Evolutionary conservation across 2,329 filamentous ascomycete genomes (phyloP).

Genomic region (Chrysoporthe cubensis): DNA sequence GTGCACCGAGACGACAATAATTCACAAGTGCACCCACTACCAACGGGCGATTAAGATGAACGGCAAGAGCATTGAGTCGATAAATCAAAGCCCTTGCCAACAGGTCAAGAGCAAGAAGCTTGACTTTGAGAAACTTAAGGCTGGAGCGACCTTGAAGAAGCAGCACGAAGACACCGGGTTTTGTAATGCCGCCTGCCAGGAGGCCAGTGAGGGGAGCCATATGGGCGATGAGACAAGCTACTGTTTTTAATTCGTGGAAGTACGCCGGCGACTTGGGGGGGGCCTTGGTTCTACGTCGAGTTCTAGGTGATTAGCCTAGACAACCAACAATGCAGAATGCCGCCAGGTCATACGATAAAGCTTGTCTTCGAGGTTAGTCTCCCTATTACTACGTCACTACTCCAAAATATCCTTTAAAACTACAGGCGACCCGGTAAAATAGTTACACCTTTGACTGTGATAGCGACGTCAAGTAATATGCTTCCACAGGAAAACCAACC

Average conservation of each 20-base stretch:
- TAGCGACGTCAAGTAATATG: too few species aligned
- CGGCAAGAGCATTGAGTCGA: neutral
- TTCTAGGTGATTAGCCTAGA: neutral
- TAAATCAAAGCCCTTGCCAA: neutral
- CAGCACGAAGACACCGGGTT: neutral
- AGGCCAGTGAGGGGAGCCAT: neutral
- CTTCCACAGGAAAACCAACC: too few species aligned
- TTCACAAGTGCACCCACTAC: neutral
- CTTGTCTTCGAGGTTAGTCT: too few species aligned
- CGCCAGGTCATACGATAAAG: too few species aligned
- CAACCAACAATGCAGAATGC: too few species aligned
- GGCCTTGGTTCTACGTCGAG: neutral
- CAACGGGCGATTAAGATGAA: neutral
- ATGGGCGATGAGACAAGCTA: neutral
- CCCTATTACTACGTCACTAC: too few species aligned
- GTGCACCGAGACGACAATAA: neutral
- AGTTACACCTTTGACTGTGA: too few species aligned
- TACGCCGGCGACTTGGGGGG: neutral
- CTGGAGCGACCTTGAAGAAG: neutral
- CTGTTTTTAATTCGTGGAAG: neutral
- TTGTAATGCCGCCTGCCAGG: neutral
- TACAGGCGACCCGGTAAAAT: too few species aligned
- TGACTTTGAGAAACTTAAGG: neutral
- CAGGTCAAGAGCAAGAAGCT: neutral
- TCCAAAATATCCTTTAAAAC: too few species aligned